Evolutionary conservation across 2,329 filamentous ascomycete genomes (phyloP), one percentile per base, ranked within the genome.

Genomic region (Xylariaceae sp.): DNA sequence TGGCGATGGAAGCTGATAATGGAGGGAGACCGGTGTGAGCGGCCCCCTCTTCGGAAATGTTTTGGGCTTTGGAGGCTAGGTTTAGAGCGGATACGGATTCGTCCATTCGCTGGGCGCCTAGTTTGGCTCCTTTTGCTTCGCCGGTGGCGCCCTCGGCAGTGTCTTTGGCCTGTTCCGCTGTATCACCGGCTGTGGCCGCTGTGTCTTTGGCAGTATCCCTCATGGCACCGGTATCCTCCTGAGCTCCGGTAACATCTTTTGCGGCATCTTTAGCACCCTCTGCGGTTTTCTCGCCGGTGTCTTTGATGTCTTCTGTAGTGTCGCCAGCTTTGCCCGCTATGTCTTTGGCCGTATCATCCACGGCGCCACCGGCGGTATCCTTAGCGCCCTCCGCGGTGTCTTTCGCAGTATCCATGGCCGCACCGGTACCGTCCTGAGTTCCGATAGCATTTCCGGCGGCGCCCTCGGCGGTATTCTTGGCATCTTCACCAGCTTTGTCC

Each of bases 1-100:
- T 74, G 7, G 72, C 65, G 1, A 62, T 60, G 40, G 75, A 71
- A 47, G 77, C 59, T 70, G 74, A 60, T 67, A 77, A 56, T 66
- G 74, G 56, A 64, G 67, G 65, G 72, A 78, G 67, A 70, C 76
- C 66, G 68, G 73, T 52, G 9, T 64, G 58, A 2, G 58, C 32
- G 5, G 53, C 47, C 3, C 43, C 60, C 55, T 63, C 47, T 19
- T 67, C 58, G 2, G 58, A 29, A 19, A 65, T 43, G 3, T 51
- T 61, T 6, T 56, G 55, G 26, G 50, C 57, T 34, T 66, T 59
- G 2, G 60, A 61, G 31, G 55, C 62, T 1, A 59, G 27, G 30
- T 55, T 11, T 3, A 37, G 12, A 37, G 35, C 35, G 4, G 35
- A 37, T 9, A 37, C 35, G 35, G 35, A 37, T 37, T 37, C 8